Conservation (phyloP, 331 rosid species). For the Saraca asoca region DNA sequence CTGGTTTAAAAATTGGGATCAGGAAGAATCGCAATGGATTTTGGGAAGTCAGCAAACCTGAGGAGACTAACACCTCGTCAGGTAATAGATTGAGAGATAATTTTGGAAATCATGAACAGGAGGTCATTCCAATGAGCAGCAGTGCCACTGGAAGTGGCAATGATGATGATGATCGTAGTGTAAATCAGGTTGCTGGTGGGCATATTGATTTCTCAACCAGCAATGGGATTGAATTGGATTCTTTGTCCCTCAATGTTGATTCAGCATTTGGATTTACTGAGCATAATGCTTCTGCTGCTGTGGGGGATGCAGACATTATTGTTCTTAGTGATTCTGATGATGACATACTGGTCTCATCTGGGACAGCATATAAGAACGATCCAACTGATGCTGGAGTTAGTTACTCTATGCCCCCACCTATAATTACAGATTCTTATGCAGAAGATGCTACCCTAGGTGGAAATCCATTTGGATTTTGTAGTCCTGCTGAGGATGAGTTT, state of each 20-base stretch:
- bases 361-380: slow-evolving; percentile 46
- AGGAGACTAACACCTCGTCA: slow-evolving; percentile 59
- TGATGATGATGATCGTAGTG: slow-evolving; percentile 92
- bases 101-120: slow-evolving; percentile 59
- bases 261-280: slow-evolving; percentile 62
- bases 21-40: slow-evolving; percentile 72
- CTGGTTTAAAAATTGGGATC: slow-evolving; percentile 73
- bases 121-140: slow-evolving; percentile 93
- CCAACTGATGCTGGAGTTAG: slow-evolving; percentile 49
- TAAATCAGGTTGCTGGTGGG: slow-evolving; percentile 77
- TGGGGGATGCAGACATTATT: slow-evolving; percentile 68
- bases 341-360: slow-evolving; percentile 57
- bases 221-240: slow-evolving; percentile 81
- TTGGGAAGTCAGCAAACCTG: slow-evolving; percentile 91
- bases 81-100: slow-evolving; percentile 60
- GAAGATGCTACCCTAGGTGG: slow-evolving; percentile 72
- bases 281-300: slow-evolving; percentile 51
- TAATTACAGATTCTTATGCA: slow-evolving; percentile 60
- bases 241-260: slow-evolving; percentile 60
- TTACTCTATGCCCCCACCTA: slow-evolving; percentile 60
- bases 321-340: slow-evolving; percentile 94
- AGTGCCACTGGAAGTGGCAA: slow-evolving; percentile 83
- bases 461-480: slow-evolving; percentile 66
- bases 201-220: slow-evolving; percentile 60
- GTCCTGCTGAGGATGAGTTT: slow-evolving; percentile 63